Base-by-base conservation (phyloP, 768 basidiomycete genomes). In the Trametes gibbosa region DNA sequence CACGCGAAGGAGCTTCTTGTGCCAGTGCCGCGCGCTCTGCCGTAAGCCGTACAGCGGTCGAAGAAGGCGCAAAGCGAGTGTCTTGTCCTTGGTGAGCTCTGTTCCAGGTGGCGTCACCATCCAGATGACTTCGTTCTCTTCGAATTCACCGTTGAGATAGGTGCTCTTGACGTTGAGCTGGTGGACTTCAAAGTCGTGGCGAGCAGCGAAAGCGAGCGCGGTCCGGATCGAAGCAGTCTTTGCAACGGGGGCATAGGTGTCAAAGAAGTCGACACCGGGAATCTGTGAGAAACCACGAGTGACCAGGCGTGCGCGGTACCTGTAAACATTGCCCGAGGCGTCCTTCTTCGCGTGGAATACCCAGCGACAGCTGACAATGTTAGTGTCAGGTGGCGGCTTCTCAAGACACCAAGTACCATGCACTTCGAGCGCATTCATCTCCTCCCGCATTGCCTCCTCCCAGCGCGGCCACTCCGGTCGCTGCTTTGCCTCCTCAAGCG, bases 121-220 rank as follows among this genome's bases (percentile, higher is more conserved):
- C 29, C 54, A 68, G 19, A 63, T 59, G 39, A 47, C 24, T 35
- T 67, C 64, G 37, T 68, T 68, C 7, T 35, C 34, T 8, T 70
- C 61, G 23, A 65, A 47, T 1, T 65, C 56, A 2, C 65, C 62
- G 34, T 71, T 63, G 29, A 73, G 68, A 48, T 67, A 72, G 1
- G 69, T 73, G 0, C 65, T 64, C 37, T 74, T 73, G 21, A 77
- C 62, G 52, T 76, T 71, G 16, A 75, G 47, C 56, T 74, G 72
- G 12, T 71, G 66, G 1, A 76, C 52, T 3, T 70, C 66, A 53
- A 67, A 69, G 52, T 68, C 65, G 13, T 56, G 34, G 0, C 47
- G 5, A 2, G 73, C 73, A 3, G 62, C 62, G 19, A 73, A n/a
- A 6, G 74, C 68, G 3, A 74, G 63, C 10, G 74, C 23, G 0